Evolutionary conservation across 1,139 yeast genomes (phyloP).

Genomic region (Taphrina confusa): DNA sequence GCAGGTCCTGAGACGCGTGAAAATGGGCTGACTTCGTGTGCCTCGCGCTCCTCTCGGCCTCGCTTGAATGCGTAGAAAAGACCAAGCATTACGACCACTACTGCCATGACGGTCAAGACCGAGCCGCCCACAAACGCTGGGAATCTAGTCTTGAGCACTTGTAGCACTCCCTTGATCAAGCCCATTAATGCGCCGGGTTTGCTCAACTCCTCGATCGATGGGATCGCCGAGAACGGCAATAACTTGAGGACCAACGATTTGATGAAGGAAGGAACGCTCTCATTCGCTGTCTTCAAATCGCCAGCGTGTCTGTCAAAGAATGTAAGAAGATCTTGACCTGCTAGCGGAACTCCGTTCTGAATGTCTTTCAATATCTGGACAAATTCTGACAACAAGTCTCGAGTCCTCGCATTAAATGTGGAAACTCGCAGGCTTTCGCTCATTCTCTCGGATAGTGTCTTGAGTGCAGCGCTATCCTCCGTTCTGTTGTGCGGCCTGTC

Average conservation of each 20-base stretch:
- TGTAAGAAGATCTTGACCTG: conserved; percentile 19
- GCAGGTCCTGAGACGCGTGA: not conserved
- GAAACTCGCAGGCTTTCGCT: conserved; percentile 16
- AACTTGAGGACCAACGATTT: conserved; percentile 29
- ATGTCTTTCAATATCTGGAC: conserved; percentile 30
- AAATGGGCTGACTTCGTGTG: conserved; percentile 1
- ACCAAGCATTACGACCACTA: conserved; percentile 28
- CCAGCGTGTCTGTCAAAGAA: conserved; percentile 24
- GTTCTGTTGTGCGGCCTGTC: not conserved
- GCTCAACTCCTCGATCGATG: conserved; percentile 24
- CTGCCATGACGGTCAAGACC: conserved; percentile 27
- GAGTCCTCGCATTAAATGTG: conserved; percentile 18
- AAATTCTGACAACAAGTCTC: conserved; percentile 20
- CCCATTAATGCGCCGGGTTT: conserved; percentile 32
- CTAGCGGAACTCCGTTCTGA: conserved; percentile 26
- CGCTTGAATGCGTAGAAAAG: conserved; percentile 24
- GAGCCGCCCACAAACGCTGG: conserved; percentile 33
- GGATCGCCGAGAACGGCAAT: conserved; percentile 25
- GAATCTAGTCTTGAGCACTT: conserved; percentile 21
- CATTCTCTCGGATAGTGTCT: conserved; percentile 11
- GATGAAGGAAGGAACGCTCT: conserved; percentile 31
- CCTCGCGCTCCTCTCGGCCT: conserved; percentile 32
- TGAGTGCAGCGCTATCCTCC: not conserved
- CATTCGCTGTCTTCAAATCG: conserved; percentile 30
- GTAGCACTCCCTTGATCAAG: conserved; percentile 25